Base-by-base conservation (phyloP, 345 rosid species). In the Populus alba region DNA sequence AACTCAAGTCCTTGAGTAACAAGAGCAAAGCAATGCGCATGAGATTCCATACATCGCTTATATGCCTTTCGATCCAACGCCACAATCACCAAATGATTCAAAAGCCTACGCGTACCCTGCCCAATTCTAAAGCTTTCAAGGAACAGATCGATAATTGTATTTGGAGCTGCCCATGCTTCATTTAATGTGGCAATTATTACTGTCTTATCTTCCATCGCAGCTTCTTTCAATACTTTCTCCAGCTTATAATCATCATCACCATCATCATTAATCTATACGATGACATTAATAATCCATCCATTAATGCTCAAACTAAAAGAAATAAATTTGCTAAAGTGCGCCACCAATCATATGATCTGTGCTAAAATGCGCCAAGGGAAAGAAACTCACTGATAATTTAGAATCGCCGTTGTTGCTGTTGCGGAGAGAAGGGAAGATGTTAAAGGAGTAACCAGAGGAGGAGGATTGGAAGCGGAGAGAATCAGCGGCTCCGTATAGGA, bases 131-230 rank as follows among this genome's bases (percentile, higher is more conserved):
- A 95, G 88, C 99, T 95, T 76, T 88, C 88, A 3, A 93, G 86
- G 85, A 95, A 93, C 45, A 93, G 91, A 71, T 93, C 98, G 6
- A 95, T 22, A 4, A 91, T 80, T 4, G 93, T 87, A 75, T 84
- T 85, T 1, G 92, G 90, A 79, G 83, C 89, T 3, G 94, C 91
- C 99, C 98, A 95, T 0, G 98, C 98, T 73, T 91, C 92, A 72
- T 95, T 93, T 69, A 93, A 68, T 45, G 98, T 92, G 35, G 99
- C 91, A 41, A 95, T 79, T 49, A 95, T 89, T 67, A 95, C 93
- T 39, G 98, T 93, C 43, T 70, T 59, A 25, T 92, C 87, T 38
- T 72, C 68, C 83, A 71, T 89, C 2, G 98, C 93, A 53, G 98
- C 97, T 27, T 76, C 82, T 68, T 81, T 85, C 77, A 95, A 68